Percentiles rank a stretch among this genome's conserved stretches.
phyloP scores from a whole-genome alignment of 768 basidiomycete genomes.

The Rhodotorula sphaerocarpa region DNA sequence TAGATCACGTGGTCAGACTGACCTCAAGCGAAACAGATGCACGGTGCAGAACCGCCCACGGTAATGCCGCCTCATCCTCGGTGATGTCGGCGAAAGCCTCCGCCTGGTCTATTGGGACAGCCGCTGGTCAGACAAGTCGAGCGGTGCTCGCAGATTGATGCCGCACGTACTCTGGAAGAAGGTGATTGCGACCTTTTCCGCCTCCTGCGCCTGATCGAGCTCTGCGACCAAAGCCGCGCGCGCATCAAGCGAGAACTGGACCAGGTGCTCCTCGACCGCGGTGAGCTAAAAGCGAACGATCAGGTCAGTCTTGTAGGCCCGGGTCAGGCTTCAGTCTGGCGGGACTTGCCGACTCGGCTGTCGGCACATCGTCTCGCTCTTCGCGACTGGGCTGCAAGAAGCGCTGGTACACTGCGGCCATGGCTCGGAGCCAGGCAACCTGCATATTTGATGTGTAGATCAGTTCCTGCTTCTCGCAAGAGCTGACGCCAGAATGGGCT shows the following conservation, averaged over 20 bases:
- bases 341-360: no score
- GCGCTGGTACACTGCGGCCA: slow-evolving; percentile 68
- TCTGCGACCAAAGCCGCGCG: slow-evolving; percentile 42
- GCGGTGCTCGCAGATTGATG: no score
- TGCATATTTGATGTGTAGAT: slow-evolving; percentile 39
- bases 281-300: slow-evolving; percentile 7
- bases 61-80: slow-evolving; percentile 44
- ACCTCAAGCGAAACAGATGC: slow-evolving; percentile 71
- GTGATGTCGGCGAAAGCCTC: slow-evolving; percentile 50
- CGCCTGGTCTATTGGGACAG: slow-evolving; percentile 50
- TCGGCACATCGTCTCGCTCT: background rate
- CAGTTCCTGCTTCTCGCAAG: background rate
- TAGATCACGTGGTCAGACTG: background rate
- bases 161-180: slow-evolving; percentile 58
- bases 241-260: background rate
- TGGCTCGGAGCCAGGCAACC: slow-evolving; percentile 64
- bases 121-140: background rate
- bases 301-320: no score
- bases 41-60: slow-evolving; percentile 60
- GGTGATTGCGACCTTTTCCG: slow-evolving; percentile 51
- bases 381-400: slow-evolving; percentile 1
- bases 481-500: background rate
- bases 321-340: no score
- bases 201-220: slow-evolving; percentile 36
- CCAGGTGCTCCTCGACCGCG: slow-evolving; percentile 5